Evolutionary conservation across 345 rosid genomes (phyloP), one percentile per base, ranked within the genome.

Genomic region (Linum trigynum): DNA sequence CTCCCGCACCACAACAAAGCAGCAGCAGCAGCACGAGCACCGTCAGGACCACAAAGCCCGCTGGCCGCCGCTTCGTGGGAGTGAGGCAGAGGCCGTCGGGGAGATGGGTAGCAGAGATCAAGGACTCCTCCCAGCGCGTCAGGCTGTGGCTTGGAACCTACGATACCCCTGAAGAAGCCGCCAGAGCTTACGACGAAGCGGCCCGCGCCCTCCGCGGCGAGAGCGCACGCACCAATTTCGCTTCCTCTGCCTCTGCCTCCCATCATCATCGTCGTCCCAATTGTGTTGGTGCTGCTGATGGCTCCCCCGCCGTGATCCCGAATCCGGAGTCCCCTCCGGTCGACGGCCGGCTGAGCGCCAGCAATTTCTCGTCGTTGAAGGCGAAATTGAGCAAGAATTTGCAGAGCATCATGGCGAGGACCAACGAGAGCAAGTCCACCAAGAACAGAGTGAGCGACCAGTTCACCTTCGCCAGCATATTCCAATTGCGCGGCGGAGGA

Each of bases 31-130:
- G 58, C 10, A 51, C 16, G 2, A 8, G 10, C 61, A 37, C 15
- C 53, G 53, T 38, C n/a, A 60, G 64, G 17, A 32, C 66, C 14
- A 62, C 51, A 43, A 62, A 59, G 3, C 68, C 40, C 23, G 12
- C 60, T 0, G 55, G 38, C 50, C 78, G 92, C 5, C 73, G 86
- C 64, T 86, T 80, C 45, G 86, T 86, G 0, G 92, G 88, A 4
- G 92, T 84, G 32, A 61, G 88, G 75, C 87, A 82, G 69, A 78
- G 92, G 48, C 92, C 92, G 0, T 86, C 89, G 0, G 92, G 92
- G 7, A 74, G 85, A 75, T 86, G 92, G 92, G 92, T 86, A 5
- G 89, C 89, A 1, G 92, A 86, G 67, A 86, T 86, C 68, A 86
- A 86, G 77, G 92, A 86, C 74, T 82, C 92, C 0, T 82, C 92